Base-by-base conservation (phyloP, 805 yeast genomes). In the Starmerella potacharoeniae region DNA sequence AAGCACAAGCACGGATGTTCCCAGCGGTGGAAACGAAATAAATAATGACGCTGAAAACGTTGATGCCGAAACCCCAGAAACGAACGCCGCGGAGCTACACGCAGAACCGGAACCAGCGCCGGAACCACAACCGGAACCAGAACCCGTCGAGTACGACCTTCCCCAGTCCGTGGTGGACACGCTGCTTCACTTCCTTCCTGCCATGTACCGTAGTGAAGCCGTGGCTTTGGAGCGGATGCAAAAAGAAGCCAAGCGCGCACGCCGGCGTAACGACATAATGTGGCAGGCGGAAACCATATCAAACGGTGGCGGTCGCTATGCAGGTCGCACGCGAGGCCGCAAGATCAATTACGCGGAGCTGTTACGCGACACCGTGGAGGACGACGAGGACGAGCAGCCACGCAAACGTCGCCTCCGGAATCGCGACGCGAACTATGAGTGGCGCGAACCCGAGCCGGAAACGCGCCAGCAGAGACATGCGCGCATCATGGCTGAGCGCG, bases 271-370 rank as follows among this genome's bases (percentile, higher is more conserved):
- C 39, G 58, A 54, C 42, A 45, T 63, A 22, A 58, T 55, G 52
- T 55, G 57, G 33, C 64, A 62, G 37, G 55, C 56, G 0, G 62
- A 55, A 30, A 42, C 55, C 49, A 56, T 59, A 29, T 58, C 64
- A 5, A 56, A 57, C 13, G 69, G 65, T 17, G 68, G 65, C 30
- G 71, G 70, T 13, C 53, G 61, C 10, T 54, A 58, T 39, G 51
- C 61, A 7, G 53, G 54, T 16, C 55, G 62, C n/a, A 36, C 55
- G 11, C 52, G 62, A 11, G 45, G 61, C 8, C 57, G 58, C 30
- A 52, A 58, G 16, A 52, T 56, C 13, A 49, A 59, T 45, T 59
- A 55, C 53, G 33, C 46, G 41, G 57, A 53, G n/a, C 41, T 55
- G 30, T 39, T 58, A 43, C 53, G 54, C 36, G 48, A 49, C n/a